These are phyloP conservation scores for Sungouiella blattae DNA, from an alignment of 805 yeast genomes.

Conservation along the genomic window DNA sequence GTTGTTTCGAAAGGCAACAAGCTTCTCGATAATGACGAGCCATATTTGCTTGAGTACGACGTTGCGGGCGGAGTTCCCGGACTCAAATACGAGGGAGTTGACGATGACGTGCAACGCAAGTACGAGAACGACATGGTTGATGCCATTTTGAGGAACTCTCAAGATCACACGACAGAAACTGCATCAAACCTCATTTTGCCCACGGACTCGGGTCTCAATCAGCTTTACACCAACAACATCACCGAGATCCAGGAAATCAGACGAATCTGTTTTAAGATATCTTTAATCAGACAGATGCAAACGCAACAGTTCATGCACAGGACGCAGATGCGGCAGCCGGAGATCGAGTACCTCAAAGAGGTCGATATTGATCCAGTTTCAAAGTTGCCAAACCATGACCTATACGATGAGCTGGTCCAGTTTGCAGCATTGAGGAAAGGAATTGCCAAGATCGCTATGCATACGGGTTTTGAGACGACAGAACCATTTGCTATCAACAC, in stretches of 20 bases:
- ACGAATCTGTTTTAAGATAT: conserved; percentile 81
- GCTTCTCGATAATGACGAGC: conserved; percentile 53
- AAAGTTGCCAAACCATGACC: conserved; percentile 66
- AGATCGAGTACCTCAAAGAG: conserved; percentile 56
- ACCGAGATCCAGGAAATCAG: conserved; percentile 83
- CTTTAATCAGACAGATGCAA: conserved; percentile 87
- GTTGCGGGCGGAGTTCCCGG: conserved; percentile 77
- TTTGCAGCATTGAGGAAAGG: conserved; percentile 63
- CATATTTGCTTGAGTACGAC: conserved; percentile 79
- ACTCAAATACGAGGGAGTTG: conserved; percentile 49
- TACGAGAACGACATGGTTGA: conserved; percentile 37
- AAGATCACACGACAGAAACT: conserved; percentile 14
- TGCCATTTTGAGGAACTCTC: conserved; percentile 23
- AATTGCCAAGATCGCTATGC: conserved; percentile 80
- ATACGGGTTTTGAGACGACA: conserved; percentile 84
- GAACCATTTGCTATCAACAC: conserved; percentile 75
- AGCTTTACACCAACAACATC: conserved; percentile 62
- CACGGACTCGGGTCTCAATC: conserved; percentile 55
- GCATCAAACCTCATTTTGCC: conserved; percentile 30
- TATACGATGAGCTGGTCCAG: conserved; percentile 56
- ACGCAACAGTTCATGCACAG: conserved; percentile 73
- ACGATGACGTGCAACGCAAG: conserved; percentile 37
- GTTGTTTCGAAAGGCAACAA: conserved; percentile 42
- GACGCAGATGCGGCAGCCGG: conserved; percentile 69
- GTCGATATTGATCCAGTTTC: conserved; percentile 83